Base-by-base conservation (phyloP, 805 yeast species). In the Kregervanrija pseudodelftensis region DNA sequence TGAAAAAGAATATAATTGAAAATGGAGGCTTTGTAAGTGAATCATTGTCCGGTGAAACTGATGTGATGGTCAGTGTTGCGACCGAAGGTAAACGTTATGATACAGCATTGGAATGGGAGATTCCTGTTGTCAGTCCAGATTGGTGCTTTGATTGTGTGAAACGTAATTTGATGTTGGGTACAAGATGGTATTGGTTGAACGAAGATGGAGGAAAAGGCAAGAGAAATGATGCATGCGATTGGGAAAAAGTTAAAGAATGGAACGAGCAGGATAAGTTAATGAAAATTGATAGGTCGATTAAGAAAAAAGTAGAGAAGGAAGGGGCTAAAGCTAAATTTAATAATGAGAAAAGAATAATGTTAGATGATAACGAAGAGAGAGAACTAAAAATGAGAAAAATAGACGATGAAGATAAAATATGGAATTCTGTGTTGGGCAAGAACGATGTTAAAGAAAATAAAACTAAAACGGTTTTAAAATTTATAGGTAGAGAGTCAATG, bases 91-190 rank as follows among this genome's bases (percentile, higher is more conserved):
- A 67, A 43, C 56, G 85, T 42, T 80, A 71, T 53, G 61, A 59
- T 7, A 76, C 74, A 50, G 80, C 80, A 2, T 42, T 66, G 9
- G 74, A 75, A 53, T 76, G 81, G 81, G 63, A 64, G 5, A 66
- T 73, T n/a, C 75, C 78, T 1, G 72, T 72, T 11, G 73, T 77
- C n/a, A 73, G 74, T 48, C 80, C 81, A 0, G 62, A 71, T 22
- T 76, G 77, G 76, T 63, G 77, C 16, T 64, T 61, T 41, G 79
- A 77, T 54, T 66, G 74, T 33, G 49, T 69, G 8, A 61, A 66
- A 36, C 63, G 81, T 44, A 71, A 70, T 1, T 73, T 74, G 1
- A 58, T 70, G 14, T 54, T 76, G 30, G 65, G 62, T 39, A 53
- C 59, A 13, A 56, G 57, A 8, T 73, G 67, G 51, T 77, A 76